These are phyloP conservation scores for Polygonum aviculare DNA, from an alignment of 148 eudicot genomes.

Conservation along the genomic window DNA sequence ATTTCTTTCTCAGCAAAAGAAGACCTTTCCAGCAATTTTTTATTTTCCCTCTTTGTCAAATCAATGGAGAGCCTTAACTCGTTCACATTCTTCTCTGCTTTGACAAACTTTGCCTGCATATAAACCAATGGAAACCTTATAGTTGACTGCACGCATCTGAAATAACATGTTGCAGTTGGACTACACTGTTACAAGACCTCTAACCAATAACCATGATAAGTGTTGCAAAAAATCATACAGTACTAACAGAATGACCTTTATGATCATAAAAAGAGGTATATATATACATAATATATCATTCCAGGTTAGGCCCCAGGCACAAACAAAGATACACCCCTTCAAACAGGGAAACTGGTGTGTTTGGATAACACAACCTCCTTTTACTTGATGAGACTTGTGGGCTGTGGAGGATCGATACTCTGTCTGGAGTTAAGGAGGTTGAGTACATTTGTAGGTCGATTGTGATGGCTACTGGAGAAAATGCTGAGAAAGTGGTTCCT, in stretches of 20 bases:
- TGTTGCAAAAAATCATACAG: not conserved
- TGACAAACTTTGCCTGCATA: constrained; percentile 66
- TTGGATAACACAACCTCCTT: too few species aligned
- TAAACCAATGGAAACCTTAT: not conserved
- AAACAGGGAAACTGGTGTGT: not conserved
- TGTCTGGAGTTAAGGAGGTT: constrained; percentile 23
- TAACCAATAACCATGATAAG: not conserved
- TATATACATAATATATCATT: not conserved
- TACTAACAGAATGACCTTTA: not conserved
- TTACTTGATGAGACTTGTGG: constrained; percentile 69
- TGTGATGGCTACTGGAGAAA: constrained; percentile 93
- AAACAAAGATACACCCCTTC: not conserved
- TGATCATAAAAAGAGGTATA: not conserved
- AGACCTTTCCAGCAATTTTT: constrained; percentile 79
- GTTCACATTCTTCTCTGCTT: constrained; percentile 71
- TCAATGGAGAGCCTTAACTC: constrained; percentile 64
- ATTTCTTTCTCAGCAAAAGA: constrained; percentile 83
- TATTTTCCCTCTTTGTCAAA: constrained; percentile 76
- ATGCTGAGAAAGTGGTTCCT: constrained; percentile 86
- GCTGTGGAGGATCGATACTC: constrained; percentile 44
- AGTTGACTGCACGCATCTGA: not conserved
- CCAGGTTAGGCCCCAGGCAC: not conserved
- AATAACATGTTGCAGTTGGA: not conserved
- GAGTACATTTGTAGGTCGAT: constrained; percentile 90
- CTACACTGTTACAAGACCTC: not conserved